Base-by-base conservation (phyloP, 1,284 basidiomycete genomes). In the Rhodotorula sp. region DNA sequence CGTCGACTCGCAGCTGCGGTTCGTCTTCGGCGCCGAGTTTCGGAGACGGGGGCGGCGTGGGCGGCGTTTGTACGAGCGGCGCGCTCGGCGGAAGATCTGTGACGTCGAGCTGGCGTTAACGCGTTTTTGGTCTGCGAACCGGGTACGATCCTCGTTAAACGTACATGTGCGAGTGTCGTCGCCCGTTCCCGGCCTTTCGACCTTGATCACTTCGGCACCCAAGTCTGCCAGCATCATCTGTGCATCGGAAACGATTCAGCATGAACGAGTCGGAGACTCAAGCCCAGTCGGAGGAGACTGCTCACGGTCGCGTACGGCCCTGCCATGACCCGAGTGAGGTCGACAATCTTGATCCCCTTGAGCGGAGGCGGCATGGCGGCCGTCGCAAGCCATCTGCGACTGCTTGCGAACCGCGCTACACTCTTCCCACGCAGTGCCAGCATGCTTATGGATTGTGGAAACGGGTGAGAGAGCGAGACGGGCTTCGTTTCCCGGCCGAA, bases 241-340 rank as follows among this genome's bases (percentile, higher is more conserved):
- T 21, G 23, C 7, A 5, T 12, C 3, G 2, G 1, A 4, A 26
- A 12, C 4, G 2, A 5, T 3, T 45, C 14, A 49, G 21, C 21
- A 2, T 38, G 62, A 28, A 3, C 16, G 19, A 45, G 1, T 8
- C 18, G 43, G 15, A 2, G 3, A 21, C 0, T 1, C 18, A 1
- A 5, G 59, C 5, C 5, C 8, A 23, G 19, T 4, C 48, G 45
- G 26, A 43, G 38, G 38, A 43, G 34, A 43, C 10, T 43, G 19
- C 66, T 19, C 43, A 68, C 69, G 15, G 94, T 93, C 43, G 89
- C 87, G 10, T 90, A 91, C 19, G 93, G 93, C 0, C 93, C 94
- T 28, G 93, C 94, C 59, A 97, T 84, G 1, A 97, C 90, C 52
- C 93, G 86, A 18, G 93, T 93, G 63, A 95, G 83, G 81, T 97